Evolutionary conservation across 192 early-diverging fungal species (phyloP).

Genomic region (Entomortierella parvispora): DNA sequence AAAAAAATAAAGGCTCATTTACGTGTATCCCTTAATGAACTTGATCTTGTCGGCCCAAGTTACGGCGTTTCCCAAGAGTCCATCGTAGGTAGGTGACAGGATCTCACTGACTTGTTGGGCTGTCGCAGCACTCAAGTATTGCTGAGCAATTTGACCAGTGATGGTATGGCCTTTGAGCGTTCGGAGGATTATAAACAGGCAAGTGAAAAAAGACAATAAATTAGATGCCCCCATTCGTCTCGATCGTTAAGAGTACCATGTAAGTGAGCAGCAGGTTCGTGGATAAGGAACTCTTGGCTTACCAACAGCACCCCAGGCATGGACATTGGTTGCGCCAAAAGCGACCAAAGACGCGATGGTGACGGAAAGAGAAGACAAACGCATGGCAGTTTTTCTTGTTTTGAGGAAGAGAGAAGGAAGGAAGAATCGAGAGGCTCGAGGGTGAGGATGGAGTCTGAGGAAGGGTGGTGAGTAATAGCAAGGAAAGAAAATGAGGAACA

Average conservation of each 20-base stretch:
- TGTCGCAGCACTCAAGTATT: conserved; percentile 45
- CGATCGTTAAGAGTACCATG: too few relatives aligned
- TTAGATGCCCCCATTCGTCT: neutral
- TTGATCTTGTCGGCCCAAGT: conserved; percentile 28
- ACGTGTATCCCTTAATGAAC: conserved; percentile 18
- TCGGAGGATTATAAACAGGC: neutral
- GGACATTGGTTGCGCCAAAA: conserved; percentile 18
- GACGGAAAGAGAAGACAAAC: conserved; percentile 3
- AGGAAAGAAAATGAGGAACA: too few relatives aligned
- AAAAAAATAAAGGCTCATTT: conserved; percentile 1
- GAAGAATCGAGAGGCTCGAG: too few relatives aligned
- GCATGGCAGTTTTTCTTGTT: conserved; percentile 17
- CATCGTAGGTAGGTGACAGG: conserved; percentile 28
- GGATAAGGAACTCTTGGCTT: neutral
- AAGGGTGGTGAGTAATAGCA: too few relatives aligned
- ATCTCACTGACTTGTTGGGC: conserved; percentile 22
- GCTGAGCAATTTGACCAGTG: conserved; percentile 53
- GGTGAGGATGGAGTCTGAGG: too few relatives aligned
- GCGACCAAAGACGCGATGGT: conserved; percentile 16
- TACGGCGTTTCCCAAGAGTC: conserved; percentile 36
- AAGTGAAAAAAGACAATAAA: neutral
- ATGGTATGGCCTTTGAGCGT: conserved; percentile 40
- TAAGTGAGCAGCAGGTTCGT: too few relatives aligned
- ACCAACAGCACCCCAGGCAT: conserved; percentile 31
- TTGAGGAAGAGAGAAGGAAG: too few relatives aligned